A percentile compares a stretch with the other conserved stretches of the same genome.
Evolutionary conservation across 768 basidiomycete genomes (phyloP).

Genomic region (Suillus placidus): DNA sequence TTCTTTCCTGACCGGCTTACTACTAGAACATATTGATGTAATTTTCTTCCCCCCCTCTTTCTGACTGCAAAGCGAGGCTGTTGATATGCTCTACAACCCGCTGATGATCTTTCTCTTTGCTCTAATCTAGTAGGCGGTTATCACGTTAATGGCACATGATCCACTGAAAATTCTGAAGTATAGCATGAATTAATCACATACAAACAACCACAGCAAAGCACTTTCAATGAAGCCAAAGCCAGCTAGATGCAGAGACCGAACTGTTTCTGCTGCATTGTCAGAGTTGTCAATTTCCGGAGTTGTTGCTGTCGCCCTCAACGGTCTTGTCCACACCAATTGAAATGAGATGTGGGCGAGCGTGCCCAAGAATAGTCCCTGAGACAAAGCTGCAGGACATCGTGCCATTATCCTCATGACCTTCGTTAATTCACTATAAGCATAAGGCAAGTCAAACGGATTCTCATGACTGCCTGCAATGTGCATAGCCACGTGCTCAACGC

Average conservation of each 20-base stretch:
- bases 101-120: neutral
- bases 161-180: neutral
- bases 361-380: neutral
- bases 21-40: neutral
- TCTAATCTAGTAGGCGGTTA: neutral
- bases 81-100: neutral
- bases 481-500: neutral
- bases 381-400: neutral
- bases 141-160: neutral
- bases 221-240: neutral
- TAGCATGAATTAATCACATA: neutral
- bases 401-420: neutral
- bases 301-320: neutral
- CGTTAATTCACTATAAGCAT: neutral
- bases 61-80: neutral
- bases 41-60: neutral
- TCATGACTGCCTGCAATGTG: neutral
- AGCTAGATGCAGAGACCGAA: neutral
- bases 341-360: neutral
- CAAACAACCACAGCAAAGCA: no score
- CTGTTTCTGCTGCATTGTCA: neutral
- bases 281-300: neutral
- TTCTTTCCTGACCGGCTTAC: conserved; percentile 75
- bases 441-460: neutral
- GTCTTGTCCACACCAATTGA: neutral